Conservation (phyloP, 176 grass and related monocot species). For the Phoenix roebelenii region DNA sequence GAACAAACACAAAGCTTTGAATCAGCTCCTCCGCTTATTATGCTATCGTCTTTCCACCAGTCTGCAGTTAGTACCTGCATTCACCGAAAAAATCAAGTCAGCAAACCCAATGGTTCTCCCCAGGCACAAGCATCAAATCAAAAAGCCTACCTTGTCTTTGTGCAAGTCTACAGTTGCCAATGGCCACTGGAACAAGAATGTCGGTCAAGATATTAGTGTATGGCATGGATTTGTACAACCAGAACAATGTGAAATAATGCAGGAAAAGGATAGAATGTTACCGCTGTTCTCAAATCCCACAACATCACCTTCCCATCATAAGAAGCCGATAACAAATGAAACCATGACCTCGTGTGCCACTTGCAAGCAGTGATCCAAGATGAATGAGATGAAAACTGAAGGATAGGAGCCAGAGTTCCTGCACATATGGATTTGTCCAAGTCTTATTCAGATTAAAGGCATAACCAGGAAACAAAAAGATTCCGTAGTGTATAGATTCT, state of each 20-base stretch:
- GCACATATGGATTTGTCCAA: conserved; percentile 3
- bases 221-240: neutral
- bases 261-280: conserved; percentile 33
- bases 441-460: conserved; percentile 6
- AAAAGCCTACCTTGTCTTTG: conserved; percentile 52
- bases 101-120: neutral
- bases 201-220: neutral
- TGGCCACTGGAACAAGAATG: conserved; percentile 63
- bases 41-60: conserved; percentile 79
- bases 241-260: neutral
- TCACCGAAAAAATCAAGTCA: neutral
- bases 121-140: neutral
- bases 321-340: conserved; percentile 83
- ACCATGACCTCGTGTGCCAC: conserved; percentile 86
- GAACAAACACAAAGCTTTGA: conserved; percentile 70
- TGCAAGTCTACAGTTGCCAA: conserved; percentile 70
- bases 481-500: neutral
- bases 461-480: conserved; percentile 6
- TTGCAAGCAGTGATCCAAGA: conserved; percentile 83
- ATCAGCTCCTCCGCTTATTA: conserved; percentile 94
- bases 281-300: conserved; percentile 98
- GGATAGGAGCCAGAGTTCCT: conserved; percentile 83
- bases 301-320: conserved; percentile 97
- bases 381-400: conserved; percentile 89
- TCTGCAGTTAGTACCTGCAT: conserved; percentile 69